phyloP scores from a whole-genome alignment of 2,329 filamentous ascomycete genomes.

The Acrocalymma vagum region DNA sequence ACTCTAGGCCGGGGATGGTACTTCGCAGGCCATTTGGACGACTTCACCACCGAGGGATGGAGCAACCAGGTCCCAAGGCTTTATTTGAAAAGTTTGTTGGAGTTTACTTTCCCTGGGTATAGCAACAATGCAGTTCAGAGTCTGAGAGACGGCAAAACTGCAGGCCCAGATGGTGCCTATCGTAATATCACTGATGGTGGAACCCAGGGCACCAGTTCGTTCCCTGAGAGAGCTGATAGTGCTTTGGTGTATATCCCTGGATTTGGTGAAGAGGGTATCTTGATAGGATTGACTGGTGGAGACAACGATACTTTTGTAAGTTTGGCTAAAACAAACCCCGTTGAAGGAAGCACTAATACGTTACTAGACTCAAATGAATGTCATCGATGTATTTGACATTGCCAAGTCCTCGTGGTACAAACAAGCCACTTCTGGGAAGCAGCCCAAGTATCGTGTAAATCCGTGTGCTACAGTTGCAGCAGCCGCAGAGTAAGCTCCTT shows the following conservation, averaged over 20 bases:
- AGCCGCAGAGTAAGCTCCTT: slow-evolving; percentile 64
- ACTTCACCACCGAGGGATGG: slow-evolving; percentile 71
- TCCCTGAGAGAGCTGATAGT: slow-evolving; percentile 78
- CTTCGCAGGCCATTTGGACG: slow-evolving; percentile 79
- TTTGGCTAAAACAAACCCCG: not conserved
- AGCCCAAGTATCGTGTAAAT: slow-evolving; percentile 68
- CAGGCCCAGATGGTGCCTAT: slow-evolving; percentile 70
- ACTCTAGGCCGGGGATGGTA: slow-evolving; percentile 78
- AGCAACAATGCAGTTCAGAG: slow-evolving; percentile 69
- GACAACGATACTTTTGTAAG: slow-evolving; percentile 71
- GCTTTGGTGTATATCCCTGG: slow-evolving; percentile 78
- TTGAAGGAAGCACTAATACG: slow-evolving; percentile 12
- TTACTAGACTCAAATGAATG: slow-evolving; percentile 70
- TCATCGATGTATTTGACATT: slow-evolving; percentile 83
- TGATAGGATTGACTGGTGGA: slow-evolving; percentile 81
- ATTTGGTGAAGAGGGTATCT: slow-evolving; percentile 76
- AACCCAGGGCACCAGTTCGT: slow-evolving; percentile 70
- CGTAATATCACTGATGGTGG: slow-evolving; percentile 79
- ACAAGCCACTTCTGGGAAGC: slow-evolving; percentile 70
- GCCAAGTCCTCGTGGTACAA: slow-evolving; percentile 75
- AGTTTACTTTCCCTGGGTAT: slow-evolving; percentile 78
- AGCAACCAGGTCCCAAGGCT: slow-evolving; percentile 69
- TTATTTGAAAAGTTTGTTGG: slow-evolving; percentile 77
- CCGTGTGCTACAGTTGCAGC: slow-evolving; percentile 78
- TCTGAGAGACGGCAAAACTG: slow-evolving; percentile 62